These are phyloP conservation scores for Xylariaceae sp. DNA, from an alignment of 2,329 filamentous ascomycete species.

Conservation along the genomic window DNA sequence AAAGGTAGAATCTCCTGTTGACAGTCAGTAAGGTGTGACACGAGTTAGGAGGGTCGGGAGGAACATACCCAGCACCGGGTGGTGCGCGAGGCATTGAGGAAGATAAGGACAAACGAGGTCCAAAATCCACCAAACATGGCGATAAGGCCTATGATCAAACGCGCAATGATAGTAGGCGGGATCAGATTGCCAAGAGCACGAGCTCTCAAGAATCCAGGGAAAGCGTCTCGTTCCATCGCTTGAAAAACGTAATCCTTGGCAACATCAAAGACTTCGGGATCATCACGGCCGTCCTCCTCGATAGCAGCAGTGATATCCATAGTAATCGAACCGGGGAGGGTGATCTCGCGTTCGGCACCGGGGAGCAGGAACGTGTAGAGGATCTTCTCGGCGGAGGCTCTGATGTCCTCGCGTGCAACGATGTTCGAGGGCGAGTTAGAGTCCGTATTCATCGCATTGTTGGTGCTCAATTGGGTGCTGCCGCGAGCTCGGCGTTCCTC, in stretches of 20 bases:
- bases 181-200: constrained; percentile 96
- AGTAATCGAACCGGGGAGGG: constrained; percentile 81
- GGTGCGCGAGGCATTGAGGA: constrained; percentile 68
- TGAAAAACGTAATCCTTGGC: constrained; percentile 99
- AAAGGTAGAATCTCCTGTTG: constrained; percentile 73
- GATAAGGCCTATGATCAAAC: constrained; percentile 78
- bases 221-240: constrained; percentile 99
- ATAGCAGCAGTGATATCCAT: constrained; percentile 81
- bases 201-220: constrained; percentile 88
- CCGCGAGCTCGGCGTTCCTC: constrained; percentile 41
- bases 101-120: constrained; percentile 89
- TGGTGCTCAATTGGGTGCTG: constrained; percentile 54
- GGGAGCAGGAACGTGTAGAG: constrained; percentile 96
- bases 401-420: constrained; percentile 82
- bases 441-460: constrained; percentile 61
- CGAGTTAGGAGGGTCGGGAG: background rate
- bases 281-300: constrained; percentile 85
- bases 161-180: constrained; percentile 78
- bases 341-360: constrained; percentile 94
- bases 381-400: constrained; percentile 93
- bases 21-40: background rate
- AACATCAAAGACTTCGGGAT: constrained; percentile 93
- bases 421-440: constrained; percentile 79
- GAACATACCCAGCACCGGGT: constrained; percentile 80
- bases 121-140: constrained; percentile 90